Base-by-base conservation (phyloP, 2,329 filamentous ascomycete species). In the Lachnellula hyalina region DNA sequence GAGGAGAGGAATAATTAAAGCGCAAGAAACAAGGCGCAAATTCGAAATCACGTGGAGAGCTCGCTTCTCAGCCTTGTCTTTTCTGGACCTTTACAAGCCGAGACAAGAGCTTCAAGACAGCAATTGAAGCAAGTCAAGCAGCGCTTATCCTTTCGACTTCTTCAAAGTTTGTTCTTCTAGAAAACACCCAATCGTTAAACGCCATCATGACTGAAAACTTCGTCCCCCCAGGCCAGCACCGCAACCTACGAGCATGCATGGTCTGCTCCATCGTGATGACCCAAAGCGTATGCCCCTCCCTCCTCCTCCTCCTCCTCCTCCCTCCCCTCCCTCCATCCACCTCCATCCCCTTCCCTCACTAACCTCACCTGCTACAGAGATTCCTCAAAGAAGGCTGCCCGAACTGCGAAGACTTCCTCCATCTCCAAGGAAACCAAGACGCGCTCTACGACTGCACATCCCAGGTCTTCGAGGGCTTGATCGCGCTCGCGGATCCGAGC, bases 201-300 rank as follows among this genome's bases (percentile, higher is more conserved):
- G 36, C 36, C 36, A 23, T 19, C 17, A 71, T 71, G 64, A 60
- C 76, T 63, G 75, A 78, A 54, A 87, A 84, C 71, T 91, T 84
- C 71, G 86, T 91, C 59, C 75, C 87, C 15, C 81, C 88, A 6
- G 80, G 78, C 70, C 89, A 94, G 74, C 85, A 87, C 76, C 89
- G 92, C 74, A 86, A 89, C 71, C 82, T 96, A 64, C 92, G 94
- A 74, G 94, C 94, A 68, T 99, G 94, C 79, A 96, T 99, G 91
- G 90, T 97, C 65, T 99, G 94, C 83, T 93, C 90, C 52, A 88
- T 97, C 70, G 90, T 97, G 62, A 90, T 93, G 78, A 86, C 89
- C 58, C 84, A 86, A 68, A 80, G 79, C 63, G 88, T 91, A 76
- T 64, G 81, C 71, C 47, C 44, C 2, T 11, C 3, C 6, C 15